These are phyloP conservation scores for Phaseolus coccineus DNA, from an alignment of 331 rosid genomes.

Conservation along the genomic window DNA sequence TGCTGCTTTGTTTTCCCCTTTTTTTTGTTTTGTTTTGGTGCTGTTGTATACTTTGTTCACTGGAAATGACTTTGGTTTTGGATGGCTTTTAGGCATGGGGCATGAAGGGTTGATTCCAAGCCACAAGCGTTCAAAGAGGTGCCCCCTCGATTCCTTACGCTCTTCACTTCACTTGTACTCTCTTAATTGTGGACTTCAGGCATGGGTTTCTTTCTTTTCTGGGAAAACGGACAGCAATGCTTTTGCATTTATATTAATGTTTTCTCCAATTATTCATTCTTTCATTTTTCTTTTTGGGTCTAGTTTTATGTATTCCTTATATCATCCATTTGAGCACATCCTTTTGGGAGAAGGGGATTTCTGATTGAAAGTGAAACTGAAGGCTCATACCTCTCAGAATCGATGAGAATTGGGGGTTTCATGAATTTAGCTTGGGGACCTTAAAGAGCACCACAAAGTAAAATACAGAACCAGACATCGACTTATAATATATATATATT, in stretches of 20 bases:
- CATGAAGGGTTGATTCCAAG: conserved; percentile 60
- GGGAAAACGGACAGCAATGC: conserved; percentile 44
- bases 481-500: neutral
- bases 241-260: conserved; percentile 45
- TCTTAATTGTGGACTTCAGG: conserved; percentile 36
- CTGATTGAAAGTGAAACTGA: conserved; percentile 37
- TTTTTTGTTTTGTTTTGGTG: conserved; percentile 2
- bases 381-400: conserved; percentile 21
- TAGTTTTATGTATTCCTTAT: conserved; percentile 31
- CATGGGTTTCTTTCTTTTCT: conserved; percentile 37
- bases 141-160: conserved; percentile 32
- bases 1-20: conserved; percentile 13
- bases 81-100: conserved; percentile 64
- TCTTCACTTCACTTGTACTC: conserved; percentile 16
- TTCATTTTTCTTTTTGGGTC: conserved; percentile 4
- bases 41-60: conserved; percentile 25
- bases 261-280: conserved; percentile 16
- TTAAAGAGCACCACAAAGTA: conserved; percentile 1
- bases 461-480: conserved; percentile 9
- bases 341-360: conserved; percentile 23
- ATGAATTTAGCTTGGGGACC: conserved; percentile 4
- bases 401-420: conserved; percentile 37
- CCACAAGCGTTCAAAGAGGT: conserved; percentile 86
- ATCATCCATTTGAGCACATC: conserved; percentile 26
- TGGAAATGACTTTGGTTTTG: conserved; percentile 45